Conservation (phyloP, 163 green algal species). For the Scenedesmus sp. region DNA sequence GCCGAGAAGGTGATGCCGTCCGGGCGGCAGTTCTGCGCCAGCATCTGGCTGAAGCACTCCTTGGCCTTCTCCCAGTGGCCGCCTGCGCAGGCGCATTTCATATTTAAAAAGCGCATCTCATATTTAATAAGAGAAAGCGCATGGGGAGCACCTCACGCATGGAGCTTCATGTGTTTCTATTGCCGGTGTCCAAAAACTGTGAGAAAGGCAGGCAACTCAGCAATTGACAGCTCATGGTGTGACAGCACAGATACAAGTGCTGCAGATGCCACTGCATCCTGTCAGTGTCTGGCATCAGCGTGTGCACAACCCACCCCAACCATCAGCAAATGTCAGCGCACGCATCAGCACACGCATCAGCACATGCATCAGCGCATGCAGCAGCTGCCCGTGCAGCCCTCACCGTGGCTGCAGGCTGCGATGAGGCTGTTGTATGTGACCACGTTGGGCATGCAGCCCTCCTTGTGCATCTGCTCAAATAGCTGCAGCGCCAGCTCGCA, state of each 20-base stretch:
- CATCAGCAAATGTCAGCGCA: neutral
- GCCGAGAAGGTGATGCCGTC: constrained; percentile 86
- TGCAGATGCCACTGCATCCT: neutral
- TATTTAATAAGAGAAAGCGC: too few relatives aligned
- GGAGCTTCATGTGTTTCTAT: too few relatives aligned
- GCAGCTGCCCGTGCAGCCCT: neutral
- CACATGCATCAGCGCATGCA: neutral
- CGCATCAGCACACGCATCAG: too few relatives aligned
- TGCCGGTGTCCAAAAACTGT: too few relatives aligned
- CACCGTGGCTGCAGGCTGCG: constrained; percentile 84
- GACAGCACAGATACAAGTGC: neutral
- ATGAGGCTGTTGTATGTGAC: constrained; percentile 94
- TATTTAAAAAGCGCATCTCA: neutral
- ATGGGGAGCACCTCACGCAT: too few relatives aligned
- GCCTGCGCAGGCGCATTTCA: constrained; percentile 48
- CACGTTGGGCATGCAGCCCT: constrained; percentile 83
- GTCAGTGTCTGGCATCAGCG: neutral
- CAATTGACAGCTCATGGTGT: too few relatives aligned
- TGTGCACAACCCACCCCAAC: neutral
- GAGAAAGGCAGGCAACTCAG: too few relatives aligned
- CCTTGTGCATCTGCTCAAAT: constrained; percentile 68
- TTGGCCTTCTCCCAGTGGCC: constrained; percentile 82
- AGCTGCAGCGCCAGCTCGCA: constrained; percentile 86
- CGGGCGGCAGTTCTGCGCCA: constrained; percentile 77
- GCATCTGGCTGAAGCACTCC: constrained; percentile 88